Percentiles rank a stretch among this genome's conserved stretches.
phyloP scores from a whole-genome alignment of 192 early-diverging fungal genomes.

The Coemansia sp. region DNA sequence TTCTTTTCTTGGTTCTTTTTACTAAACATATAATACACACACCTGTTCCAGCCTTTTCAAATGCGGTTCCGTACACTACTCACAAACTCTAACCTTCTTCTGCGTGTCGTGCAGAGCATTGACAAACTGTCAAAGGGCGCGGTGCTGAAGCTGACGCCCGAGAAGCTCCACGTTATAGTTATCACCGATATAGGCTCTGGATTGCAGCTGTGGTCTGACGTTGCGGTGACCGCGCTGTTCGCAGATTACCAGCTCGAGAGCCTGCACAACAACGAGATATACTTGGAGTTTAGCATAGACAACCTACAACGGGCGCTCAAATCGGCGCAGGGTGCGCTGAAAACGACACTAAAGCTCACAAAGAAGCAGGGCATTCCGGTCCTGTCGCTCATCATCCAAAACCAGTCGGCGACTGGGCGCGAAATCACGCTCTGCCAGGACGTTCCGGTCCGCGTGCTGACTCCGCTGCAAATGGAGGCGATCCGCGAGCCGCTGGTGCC shows the following conservation, averaged over 20 bases:
- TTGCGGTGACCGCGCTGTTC: conserved; percentile 60
- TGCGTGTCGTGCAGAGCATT: conserved; percentile 57
- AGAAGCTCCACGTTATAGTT: conserved; percentile 69
- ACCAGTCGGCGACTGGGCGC: conserved; percentile 29
- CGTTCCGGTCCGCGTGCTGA: conserved; percentile 62
- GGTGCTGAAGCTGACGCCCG: conserved; percentile 66
- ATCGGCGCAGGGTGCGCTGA: conserved; percentile 59
- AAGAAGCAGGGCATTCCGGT: conserved; percentile 58
- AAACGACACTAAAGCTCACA: conserved; percentile 63
- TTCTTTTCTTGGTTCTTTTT: neutral
- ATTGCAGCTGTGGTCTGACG: conserved; percentile 73
- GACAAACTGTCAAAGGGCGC: conserved; percentile 75
- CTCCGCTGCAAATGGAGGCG: conserved; percentile 57
- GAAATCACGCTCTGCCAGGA: conserved; percentile 60
- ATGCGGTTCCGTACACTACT: conserved; percentile 42
- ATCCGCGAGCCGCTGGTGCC: conserved; percentile 65
- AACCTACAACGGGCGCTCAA: conserved; percentile 66
- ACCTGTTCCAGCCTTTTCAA: neutral
- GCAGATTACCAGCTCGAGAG: conserved; percentile 71
- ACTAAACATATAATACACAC: neutral
- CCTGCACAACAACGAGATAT: conserved; percentile 69
- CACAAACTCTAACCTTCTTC: conserved; percentile 39
- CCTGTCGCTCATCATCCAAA: conserved; percentile 34
- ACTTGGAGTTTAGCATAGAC: conserved; percentile 68
- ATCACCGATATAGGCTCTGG: conserved; percentile 61